Percentiles rank a stretch among this genome's conserved stretches.
Conservation (phyloP, 176 grass and related monocot genomes). For the Aegilops longissima region DNA sequence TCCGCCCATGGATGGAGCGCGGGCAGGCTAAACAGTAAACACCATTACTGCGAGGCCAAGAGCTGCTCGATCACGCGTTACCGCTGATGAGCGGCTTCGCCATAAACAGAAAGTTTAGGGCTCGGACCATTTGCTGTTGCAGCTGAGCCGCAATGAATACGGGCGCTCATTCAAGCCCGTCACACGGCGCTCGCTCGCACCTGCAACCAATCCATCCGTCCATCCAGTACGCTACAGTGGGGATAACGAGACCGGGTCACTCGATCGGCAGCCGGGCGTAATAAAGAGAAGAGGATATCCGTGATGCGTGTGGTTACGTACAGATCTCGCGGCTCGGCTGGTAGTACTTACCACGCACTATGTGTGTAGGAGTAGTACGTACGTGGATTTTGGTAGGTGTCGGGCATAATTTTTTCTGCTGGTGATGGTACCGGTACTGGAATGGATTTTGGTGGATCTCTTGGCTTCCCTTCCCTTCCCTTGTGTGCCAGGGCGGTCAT, state of each 20-base stretch:
- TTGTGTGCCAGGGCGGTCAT: background rate
- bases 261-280: background rate
- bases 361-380: background rate
- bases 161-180: slow-evolving; percentile 21
- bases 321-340: background rate
- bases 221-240: background rate
- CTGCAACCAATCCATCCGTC: slow-evolving; percentile 9
- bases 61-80: background rate
- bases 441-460: too few species aligned
- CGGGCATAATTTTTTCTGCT: background rate
- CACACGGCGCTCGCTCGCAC: slow-evolving; percentile 29
- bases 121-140: background rate
- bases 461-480: background rate
- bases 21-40: background rate
- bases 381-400: background rate
- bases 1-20: background rate
- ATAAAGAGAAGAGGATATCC: slow-evolving; percentile 24
- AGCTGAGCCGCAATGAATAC: background rate
- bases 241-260: background rate
- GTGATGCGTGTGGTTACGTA: slow-evolving; percentile 13
- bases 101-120: slow-evolving; percentile 16
- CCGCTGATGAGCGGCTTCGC: background rate
- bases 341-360: too few species aligned
- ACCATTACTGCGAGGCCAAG: background rate
- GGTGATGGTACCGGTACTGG: too few species aligned